Base-by-base conservation (phyloP, 805 yeast genomes). In the Brettanomyces custersianus region DNA sequence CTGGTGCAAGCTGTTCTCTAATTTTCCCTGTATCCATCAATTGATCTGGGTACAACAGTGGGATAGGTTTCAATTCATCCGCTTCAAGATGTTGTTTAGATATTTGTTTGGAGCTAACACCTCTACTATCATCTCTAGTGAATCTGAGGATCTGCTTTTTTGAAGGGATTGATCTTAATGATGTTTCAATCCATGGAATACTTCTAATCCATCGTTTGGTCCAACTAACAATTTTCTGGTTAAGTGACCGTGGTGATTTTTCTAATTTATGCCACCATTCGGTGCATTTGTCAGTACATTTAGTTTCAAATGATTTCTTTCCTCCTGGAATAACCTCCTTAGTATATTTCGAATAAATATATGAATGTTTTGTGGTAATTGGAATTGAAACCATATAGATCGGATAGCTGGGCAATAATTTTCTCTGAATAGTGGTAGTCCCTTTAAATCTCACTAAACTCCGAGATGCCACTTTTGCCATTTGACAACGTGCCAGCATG, bases 131-230 rank as follows among this genome's bases (percentile, higher is more conserved):
- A 11, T 38, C 42, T 34, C 33, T 43, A 47, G 38, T 45, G 16
- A 26, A 21, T 18, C 24, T 11, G 12, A 10, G 24, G n/a, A 21
- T 33, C 8, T 40, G 54, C 59, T 29, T 53, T 52, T 37, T 60
- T 62, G 36, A 68, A 1, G 97, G 96, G 18, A 90, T 72, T 3
- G 90, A 72, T 41, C 75, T 66, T 40, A 88, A 62, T 31, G 86
- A 72, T 48, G 74, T 71, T 51, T 88, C 97, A 44, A 79, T 77
- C 73, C 90, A 88, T 2, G 90, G 85, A 5, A 83, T 74, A 17
- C 74, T 65, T 35, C 72, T 70, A 45, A 87, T 55, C 27, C 80
- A 63, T 37, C 54, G 55, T 29, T 72, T 67, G 12, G 79, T 70
- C 42, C 63, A 62, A 3, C 51, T 34, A 3, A 81, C 86, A 31